Evolutionary conservation across 805 yeast species (phyloP), one percentile per base, ranked within the genome.

Genomic region (Isabelozyma heimii): DNA sequence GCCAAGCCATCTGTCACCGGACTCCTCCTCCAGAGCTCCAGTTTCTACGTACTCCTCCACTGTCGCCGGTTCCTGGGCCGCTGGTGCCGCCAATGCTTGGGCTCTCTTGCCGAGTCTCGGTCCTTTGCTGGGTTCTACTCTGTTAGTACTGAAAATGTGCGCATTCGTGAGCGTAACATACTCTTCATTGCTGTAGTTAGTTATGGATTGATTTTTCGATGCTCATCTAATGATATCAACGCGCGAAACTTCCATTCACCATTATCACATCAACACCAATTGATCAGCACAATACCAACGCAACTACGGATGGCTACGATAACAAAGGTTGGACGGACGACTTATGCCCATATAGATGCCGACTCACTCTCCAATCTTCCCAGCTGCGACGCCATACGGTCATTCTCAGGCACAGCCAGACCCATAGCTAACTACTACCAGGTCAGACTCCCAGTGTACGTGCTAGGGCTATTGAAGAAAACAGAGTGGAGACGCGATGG

Each of bases 1-100:
- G 1, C 81, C 71, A 5, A 81, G 61, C 90, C 91, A 87, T 43
- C 91, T 63, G 58, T 86, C 91, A 0, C 89, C 92, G n/a, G 81
- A 76, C 50, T 86, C 91, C 59, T 86, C 92, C 47, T 81, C 83
- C 9, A 69, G 70, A 0, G 83, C 72, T 1, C 83, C 92, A 45
- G 67, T 67, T 30, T 79, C 82, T n/a, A 84, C 70, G 46, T 58
- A 76, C 4, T 83, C 89, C 30, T 79, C 81, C 0, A 78, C 72
- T 0, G 82, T 74, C 5, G 66, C 61, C 5, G 77, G 77, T 9
- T 56, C 58, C 40, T 43, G 44, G 20, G 40, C 15, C 17, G 6
- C 16, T 14, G n/a, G 12, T 16, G 30, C 27, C n/a, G 14, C 14
- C 15, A 15, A 16, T 8, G 27, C 24, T 37, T 10, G 24, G 40